Evolutionary conservation across 1,139 yeast genomes (phyloP), one percentile per base, ranked within the genome.

Genomic region (Protomyces inouyei): DNA sequence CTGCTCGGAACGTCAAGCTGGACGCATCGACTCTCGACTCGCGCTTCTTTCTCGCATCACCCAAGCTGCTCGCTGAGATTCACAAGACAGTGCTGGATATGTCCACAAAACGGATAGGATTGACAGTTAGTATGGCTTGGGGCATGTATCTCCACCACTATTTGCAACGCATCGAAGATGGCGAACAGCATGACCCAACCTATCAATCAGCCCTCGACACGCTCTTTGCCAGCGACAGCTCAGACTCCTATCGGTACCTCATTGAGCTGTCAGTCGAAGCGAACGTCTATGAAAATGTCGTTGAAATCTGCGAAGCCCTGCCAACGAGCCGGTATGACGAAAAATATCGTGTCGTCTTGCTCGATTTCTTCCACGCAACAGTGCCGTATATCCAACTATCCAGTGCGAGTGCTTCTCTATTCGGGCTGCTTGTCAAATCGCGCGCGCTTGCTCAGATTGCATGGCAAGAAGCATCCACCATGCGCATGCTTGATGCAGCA

Each of bases 71-170:
- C 4, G 36, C 16, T n/a, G 36, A 18, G 9, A 16, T 52, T 21
- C 63, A 59, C 25, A 38, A 52, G 14, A 28, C 38, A 4, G 18
- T 59, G 14, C 43, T 59, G n/a, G 36, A 40, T 12, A 6, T 59
- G 43, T 21, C 57, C 3, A 43, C 57, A 28, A 32, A 40, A 25
- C 14, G 21, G 3, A 28, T 25, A 6, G 43, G 53, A 6, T 3
- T 55, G 46, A 36, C 43, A 6, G 32, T 52, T 3, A 23, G 40
- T 18, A 59, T 59, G 63, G 56, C 63, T n/a, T 59, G 63, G 63
- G 63, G 63, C 45, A 52, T 52, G 25, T 59, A 28, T 45, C 57
- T 59, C 12, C 63, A 59, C 35, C 43, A 48, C 28, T 43, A 40
- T 8, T 45, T 59, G 8, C 52, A 43, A 21, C 35, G 35, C 18